These are phyloP conservation scores for Verticillium isaacii DNA, from an alignment of 2,329 filamentous ascomycete species.

Conservation along the genomic window DNA sequence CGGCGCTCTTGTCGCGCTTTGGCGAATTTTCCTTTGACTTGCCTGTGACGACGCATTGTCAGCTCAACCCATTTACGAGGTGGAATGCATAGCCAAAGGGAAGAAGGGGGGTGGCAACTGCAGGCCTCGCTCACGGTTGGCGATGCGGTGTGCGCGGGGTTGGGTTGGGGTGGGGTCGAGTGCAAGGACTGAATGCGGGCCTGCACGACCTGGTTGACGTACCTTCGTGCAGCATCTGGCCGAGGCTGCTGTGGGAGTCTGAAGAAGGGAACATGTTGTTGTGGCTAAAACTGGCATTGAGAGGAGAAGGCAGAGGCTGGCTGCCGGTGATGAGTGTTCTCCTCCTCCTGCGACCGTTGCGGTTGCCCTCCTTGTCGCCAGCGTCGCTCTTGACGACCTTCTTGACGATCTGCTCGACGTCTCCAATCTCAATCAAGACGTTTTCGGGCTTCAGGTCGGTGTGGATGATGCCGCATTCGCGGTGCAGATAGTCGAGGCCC, in stretches of 20 bases:
- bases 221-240: conserved; percentile 81
- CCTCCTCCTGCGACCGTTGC: conserved; percentile 84
- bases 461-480: conserved; percentile 98
- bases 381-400: conserved; percentile 83
- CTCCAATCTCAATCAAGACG: conserved; percentile 96
- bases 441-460: conserved; percentile 98
- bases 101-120: background rate
- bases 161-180: background rate
- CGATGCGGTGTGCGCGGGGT: conserved; percentile 1
- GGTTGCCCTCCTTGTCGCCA: conserved; percentile 76
- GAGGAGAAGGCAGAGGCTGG: conserved; percentile 88
- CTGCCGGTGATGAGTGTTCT: conserved; percentile 95
- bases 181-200: background rate
- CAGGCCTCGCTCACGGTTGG: background rate
- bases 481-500: conserved; percentile 91
- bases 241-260: conserved; percentile 69
- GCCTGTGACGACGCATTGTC: conserved; percentile 15
- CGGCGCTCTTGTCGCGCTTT: conserved; percentile 44
- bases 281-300: conserved; percentile 87
- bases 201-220: conserved; percentile 22
- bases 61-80: background rate
- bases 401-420: conserved; percentile 97
- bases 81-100: background rate
- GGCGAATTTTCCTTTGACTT: conserved; percentile 39
- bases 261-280: conserved; percentile 64